These are phyloP conservation scores for Macrotyloma uniflorum DNA, from an alignment of 306 rosid species.

Conservation along the genomic window DNA sequence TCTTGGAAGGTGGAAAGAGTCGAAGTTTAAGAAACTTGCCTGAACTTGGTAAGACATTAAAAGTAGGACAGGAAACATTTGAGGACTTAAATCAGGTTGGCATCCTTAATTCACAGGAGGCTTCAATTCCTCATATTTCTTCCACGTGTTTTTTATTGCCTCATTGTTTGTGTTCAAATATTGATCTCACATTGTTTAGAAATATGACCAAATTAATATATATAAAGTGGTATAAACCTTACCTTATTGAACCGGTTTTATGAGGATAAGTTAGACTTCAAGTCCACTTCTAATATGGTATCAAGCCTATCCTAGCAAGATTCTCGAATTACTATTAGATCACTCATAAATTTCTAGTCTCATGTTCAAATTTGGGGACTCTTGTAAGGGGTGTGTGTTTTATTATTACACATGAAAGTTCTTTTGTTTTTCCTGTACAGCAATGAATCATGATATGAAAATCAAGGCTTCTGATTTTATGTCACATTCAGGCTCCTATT, in stretches of 20 bases:
- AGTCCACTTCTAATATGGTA: no score
- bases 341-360: no score
- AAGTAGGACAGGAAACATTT: slow-evolving; percentile 50
- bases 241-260: no score
- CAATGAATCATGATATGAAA: slow-evolving; percentile 5
- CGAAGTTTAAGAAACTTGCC: slow-evolving; percentile 39
- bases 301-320: no score
- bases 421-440: background rate
- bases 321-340: no score
- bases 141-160: background rate
- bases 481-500: background rate
- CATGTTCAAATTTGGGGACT: no score
- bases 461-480: background rate
- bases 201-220: no score
- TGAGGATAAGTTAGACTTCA: no score
- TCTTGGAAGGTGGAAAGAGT: slow-evolving; percentile 49
- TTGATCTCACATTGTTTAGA: no score
- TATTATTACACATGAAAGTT: slow-evolving; percentile 8
- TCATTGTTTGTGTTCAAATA: slow-evolving; percentile 9
- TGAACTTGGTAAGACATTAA: slow-evolving; percentile 52
- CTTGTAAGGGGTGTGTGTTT: no score
- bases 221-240: no score
- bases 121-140: slow-evolving; percentile 12
- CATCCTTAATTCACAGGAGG: slow-evolving; percentile 23
- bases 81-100: slow-evolving; percentile 51